Evolutionary conservation across 345 rosid species (phyloP).

Genomic region (Bruguiera gymnorhiza): DNA sequence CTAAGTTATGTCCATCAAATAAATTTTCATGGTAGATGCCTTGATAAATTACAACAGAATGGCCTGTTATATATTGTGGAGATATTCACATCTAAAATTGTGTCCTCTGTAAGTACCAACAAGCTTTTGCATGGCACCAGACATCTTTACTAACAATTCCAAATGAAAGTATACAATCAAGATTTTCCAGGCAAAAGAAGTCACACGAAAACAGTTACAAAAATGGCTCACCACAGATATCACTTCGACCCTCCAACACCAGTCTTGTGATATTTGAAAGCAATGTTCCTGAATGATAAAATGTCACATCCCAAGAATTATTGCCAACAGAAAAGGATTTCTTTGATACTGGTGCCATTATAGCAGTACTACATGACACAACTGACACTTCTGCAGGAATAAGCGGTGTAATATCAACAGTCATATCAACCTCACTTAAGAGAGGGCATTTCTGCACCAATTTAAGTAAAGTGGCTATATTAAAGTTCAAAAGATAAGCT

Average conservation of each 20-base stretch:
- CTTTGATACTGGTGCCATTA: slow-evolving; percentile 25
- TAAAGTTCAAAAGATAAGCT: slow-evolving; percentile 64
- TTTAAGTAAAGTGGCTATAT: slow-evolving; percentile 29
- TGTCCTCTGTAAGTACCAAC: too few species aligned
- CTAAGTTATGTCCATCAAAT: too few species aligned
- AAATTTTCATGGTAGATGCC: neutral
- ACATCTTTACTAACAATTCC: neutral
- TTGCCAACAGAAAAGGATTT: slow-evolving; percentile 18
- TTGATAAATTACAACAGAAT: too few species aligned
- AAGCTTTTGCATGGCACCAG: too few species aligned
- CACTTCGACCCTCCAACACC: slow-evolving; percentile 72
- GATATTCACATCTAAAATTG: too few species aligned
- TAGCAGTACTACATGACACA: slow-evolving; percentile 37
- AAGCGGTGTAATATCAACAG: slow-evolving; percentile 55
- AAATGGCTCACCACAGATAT: slow-evolving; percentile 55
- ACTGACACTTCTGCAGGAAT: slow-evolving; percentile 40
- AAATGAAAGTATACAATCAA: neutral
- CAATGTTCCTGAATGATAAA: slow-evolving; percentile 23
- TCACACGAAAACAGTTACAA: neutral
- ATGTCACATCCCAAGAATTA: slow-evolving; percentile 11
- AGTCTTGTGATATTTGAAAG: slow-evolving; percentile 51
- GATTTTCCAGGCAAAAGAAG: slow-evolving; percentile 1
- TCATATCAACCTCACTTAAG: slow-evolving; percentile 61
- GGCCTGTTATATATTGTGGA: too few species aligned
- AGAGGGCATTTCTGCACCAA: slow-evolving; percentile 45